Evolutionary conservation across 2,329 filamentous ascomycete genomes (phyloP).

Genomic region (Fusarium haematococcum): DNA sequence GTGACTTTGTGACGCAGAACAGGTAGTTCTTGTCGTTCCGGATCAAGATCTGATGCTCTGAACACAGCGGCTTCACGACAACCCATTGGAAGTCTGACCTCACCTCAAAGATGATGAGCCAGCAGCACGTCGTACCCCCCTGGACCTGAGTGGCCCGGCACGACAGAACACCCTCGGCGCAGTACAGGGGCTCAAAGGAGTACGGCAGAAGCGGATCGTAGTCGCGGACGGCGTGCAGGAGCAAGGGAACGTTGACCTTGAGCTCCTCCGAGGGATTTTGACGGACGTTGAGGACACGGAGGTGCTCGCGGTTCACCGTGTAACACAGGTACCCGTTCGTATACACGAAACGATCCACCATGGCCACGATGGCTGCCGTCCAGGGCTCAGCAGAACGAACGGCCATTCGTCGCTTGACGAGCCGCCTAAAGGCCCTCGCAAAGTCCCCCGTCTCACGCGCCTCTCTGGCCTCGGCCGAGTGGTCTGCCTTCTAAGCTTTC

Average conservation of each 20-base stretch:
- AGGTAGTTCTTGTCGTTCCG: conserved; percentile 72
- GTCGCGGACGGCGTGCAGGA: conserved; percentile 54
- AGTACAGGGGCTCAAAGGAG: conserved; percentile 67
- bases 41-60: conserved; percentile 71
- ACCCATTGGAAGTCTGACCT: conserved; percentile 59
- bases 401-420: conserved; percentile 71
- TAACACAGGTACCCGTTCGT: conserved; percentile 74
- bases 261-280: conserved; percentile 60
- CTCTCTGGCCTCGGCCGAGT: conserved; percentile 39
- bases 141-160: conserved; percentile 64
- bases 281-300: conserved; percentile 72
- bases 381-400: conserved; percentile 72
- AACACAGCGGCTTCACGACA: conserved; percentile 55
- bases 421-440: conserved; percentile 59
- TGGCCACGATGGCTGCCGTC: conserved; percentile 68
- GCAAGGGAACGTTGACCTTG: conserved; percentile 64
- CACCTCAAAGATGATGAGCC: conserved; percentile 60
- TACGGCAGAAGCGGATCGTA: conserved; percentile 53
- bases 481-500: conserved; percentile 31
- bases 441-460: conserved; percentile 34
- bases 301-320: conserved; percentile 55
- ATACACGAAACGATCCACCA: conserved; percentile 72
- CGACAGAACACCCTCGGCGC: conserved; percentile 66
- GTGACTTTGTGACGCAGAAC: conserved; percentile 74
- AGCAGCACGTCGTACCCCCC: conserved; percentile 53